Evolutionary conservation across 1,284 basidiomycete genomes (phyloP), one percentile per base, ranked within the genome.

Genomic region (Pulveroboletus sp.): DNA sequence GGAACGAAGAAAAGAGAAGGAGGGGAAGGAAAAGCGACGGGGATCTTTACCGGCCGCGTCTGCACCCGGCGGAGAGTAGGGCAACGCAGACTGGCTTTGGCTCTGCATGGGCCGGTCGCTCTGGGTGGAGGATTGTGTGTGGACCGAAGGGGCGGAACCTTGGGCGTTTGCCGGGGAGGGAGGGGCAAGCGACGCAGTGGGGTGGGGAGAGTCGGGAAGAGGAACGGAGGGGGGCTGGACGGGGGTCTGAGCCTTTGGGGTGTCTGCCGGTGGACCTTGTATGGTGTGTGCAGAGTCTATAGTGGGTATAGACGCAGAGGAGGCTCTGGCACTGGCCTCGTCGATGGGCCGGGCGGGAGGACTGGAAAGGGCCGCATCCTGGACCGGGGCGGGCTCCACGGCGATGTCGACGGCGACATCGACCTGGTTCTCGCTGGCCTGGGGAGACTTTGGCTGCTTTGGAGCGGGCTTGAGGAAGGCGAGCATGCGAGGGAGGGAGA

Each of bases 1-100:
- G 35, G 72, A 57, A 35, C 71, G 67, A 50, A 77, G 66, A 58
- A 75, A 73, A 44, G 69, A 58, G 47, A 76, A 66, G 22, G 77
- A 74, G 8, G 74, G 74, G 54, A 77, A 72, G 25, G 77, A 77
- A 54, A 78, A 76, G 36, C 69, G 72, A 48, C 72, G 65, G 22
- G 58, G 60, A 31, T 71, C 65, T 59, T 72, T 71, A 22, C 53
- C 49, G 11, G 56, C 29, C 20, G 60, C 33, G 51, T 49, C 61
- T 36, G 43, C 29, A 25, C 0, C 35, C 1, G 52, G 54, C 2
- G 53, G 38, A 36, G 68, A 68, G 20, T 68, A 70, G 4, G 66
- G 66, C 44, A 68, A 38, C 5, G 68, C 66, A 42, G 70, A 63
- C 57, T 68, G 66, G 49, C 66, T 70, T 46, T 70, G 69, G 22